Percentiles rank a stretch among this genome's conserved stretches.
These are phyloP conservation scores for Colletotrichum brevisporum DNA, from an alignment of 2,329 filamentous ascomycete species.

Conservation along the genomic window DNA sequence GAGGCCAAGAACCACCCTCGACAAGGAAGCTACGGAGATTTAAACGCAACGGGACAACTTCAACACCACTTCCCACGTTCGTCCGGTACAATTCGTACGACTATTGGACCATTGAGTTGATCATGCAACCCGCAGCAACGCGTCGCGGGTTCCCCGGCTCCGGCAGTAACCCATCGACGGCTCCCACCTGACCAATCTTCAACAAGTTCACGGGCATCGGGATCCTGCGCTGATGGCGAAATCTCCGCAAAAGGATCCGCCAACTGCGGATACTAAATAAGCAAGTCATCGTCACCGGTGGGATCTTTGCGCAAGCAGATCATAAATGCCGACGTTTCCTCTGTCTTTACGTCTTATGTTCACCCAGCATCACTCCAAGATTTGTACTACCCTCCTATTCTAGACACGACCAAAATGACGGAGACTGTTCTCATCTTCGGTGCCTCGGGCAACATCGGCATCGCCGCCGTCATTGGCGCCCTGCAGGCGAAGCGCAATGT, in stretches of 20 bases:
- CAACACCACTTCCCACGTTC: not conserved
- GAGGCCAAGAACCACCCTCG: too few relatives aligned
- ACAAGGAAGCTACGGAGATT: too few relatives aligned
- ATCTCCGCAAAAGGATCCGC: too few relatives aligned
- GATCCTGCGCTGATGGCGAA: too few relatives aligned
- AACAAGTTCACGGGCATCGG: too few relatives aligned
- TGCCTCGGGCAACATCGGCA: conserved; percentile 56
- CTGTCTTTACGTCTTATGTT: too few relatives aligned
- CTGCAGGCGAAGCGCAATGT: conserved; percentile 49
- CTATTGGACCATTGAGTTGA: not conserved
- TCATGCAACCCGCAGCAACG: not conserved
- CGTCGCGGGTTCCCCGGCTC: not conserved
- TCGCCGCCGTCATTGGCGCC: conserved; percentile 49
- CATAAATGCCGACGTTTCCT: too few relatives aligned
- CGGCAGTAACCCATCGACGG: not conserved
- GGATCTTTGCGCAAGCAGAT: too few relatives aligned
- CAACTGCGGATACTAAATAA: too few relatives aligned
- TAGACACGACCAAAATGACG: conserved; percentile 2
- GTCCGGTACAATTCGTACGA: not conserved
- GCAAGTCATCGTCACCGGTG: too few relatives aligned
- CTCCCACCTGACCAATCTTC: not conserved
- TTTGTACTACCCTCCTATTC: not conserved
- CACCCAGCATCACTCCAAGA: too few relatives aligned
- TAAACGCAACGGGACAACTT: too few relatives aligned
- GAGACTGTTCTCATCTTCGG: conserved; percentile 55